These are phyloP conservation scores for Boletus huronensis DNA, from an alignment of 768 basidiomycete species.

Conservation along the genomic window DNA sequence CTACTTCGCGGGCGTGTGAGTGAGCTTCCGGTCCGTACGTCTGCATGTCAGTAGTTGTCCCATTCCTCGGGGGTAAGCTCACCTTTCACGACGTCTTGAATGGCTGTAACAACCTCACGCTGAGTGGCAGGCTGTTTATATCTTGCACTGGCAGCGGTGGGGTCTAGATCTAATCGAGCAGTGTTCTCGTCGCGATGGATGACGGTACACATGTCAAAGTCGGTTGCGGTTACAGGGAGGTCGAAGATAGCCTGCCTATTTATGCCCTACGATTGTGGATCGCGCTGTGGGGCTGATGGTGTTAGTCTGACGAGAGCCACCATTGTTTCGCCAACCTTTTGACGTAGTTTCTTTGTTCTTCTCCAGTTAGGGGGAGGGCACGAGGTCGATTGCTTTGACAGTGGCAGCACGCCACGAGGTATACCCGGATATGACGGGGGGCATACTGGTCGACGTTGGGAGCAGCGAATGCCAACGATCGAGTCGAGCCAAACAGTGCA, in stretches of 20 bases:
- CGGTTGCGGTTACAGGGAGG: not conserved
- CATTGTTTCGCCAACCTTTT: not conserved
- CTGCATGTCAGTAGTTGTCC: not conserved
- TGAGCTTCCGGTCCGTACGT: not conserved
- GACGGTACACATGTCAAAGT: not conserved
- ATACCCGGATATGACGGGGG: not conserved
- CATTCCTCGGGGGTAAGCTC: not conserved
- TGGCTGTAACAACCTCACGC: not conserved
- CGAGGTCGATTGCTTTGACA: not conserved
- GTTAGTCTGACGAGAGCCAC: not conserved
- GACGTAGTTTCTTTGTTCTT: constrained; percentile 33
- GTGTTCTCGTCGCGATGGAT: not conserved
- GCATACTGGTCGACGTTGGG: no score
- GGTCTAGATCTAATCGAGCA: not conserved
- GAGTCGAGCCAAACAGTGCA: not conserved
- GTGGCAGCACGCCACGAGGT: not conserved
- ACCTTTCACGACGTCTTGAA: not conserved
- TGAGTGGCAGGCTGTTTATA: not conserved
- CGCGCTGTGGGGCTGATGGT: not conserved
- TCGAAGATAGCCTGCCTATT: not conserved
- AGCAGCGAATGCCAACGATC: not conserved
- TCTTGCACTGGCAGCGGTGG: not conserved
- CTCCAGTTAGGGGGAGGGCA: constrained; percentile 22
- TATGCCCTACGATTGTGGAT: not conserved
- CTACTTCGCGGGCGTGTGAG: not conserved